These are phyloP conservation scores for Jaminaea rosea DNA, from an alignment of 1,284 basidiomycete species.

Conservation along the genomic window DNA sequence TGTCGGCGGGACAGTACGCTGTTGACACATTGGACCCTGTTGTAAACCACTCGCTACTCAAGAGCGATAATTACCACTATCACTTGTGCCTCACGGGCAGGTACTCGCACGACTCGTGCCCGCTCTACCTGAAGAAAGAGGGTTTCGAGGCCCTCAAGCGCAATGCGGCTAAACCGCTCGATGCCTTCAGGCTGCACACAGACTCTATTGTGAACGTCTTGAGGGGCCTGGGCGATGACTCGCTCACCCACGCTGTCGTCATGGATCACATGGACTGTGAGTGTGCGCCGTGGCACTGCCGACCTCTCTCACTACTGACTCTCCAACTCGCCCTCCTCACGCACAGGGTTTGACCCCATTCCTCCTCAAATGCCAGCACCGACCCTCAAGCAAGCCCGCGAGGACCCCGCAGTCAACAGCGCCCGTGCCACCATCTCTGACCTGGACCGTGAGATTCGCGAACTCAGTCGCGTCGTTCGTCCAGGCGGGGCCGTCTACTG, in stretches of 20 bases:
- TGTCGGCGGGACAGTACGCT: constrained; percentile 44
- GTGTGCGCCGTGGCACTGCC: too few relatives aligned
- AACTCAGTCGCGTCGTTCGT: constrained; percentile 59
- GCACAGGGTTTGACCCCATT: constrained; percentile 61
- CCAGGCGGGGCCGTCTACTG: constrained; percentile 62
- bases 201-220: constrained; percentile 66
- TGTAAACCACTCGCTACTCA: constrained; percentile 29
- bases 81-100: constrained; percentile 56
- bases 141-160: constrained; percentile 59
- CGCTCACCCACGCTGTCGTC: constrained; percentile 52
- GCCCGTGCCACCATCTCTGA: constrained; percentile 50
- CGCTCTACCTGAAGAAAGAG: constrained; percentile 61
- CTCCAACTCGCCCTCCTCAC: too few relatives aligned
- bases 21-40: constrained; percentile 46
- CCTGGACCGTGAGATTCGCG: constrained; percentile 58
- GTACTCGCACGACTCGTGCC: constrained; percentile 63
- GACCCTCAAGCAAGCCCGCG: constrained; percentile 38
- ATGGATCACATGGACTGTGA: constrained; percentile 77
- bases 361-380: constrained; percentile 50
- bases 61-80: constrained; percentile 46
- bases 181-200: constrained; percentile 67
- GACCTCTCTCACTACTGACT: background rate
- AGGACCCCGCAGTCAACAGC: too few relatives aligned
- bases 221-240: constrained; percentile 34
- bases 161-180: constrained; percentile 52